These are phyloP conservation scores for Draba incana DNA, from an alignment of 345 rosid genomes.

Conservation along the genomic window DNA sequence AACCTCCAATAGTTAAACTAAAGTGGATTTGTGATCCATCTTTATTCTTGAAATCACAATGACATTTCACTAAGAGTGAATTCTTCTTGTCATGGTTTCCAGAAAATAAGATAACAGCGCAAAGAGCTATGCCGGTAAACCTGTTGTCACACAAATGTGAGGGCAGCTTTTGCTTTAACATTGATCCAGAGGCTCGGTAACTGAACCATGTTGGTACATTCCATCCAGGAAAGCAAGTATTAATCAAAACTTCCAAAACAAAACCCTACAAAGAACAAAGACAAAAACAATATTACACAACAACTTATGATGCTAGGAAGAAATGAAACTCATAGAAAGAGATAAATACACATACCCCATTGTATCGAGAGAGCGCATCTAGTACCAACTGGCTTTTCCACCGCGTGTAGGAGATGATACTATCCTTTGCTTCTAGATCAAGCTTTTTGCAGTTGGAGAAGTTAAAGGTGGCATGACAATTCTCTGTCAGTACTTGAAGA, in stretches of 20 bases:
- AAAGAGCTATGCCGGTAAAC: constrained; percentile 8
- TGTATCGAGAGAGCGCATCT: not conserved
- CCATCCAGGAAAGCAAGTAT: constrained; percentile 17
- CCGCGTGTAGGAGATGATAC: not conserved
- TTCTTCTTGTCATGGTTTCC: not conserved
- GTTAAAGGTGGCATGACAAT: constrained; percentile 2
- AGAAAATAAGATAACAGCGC: constrained; percentile 19
- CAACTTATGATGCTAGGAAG: not conserved
- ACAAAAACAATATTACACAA: not conserved
- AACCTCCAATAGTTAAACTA: not conserved
- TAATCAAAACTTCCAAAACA: not conserved
- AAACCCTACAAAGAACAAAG: not conserved
- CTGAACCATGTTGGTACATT: constrained; percentile 11
- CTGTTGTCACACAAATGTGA: not conserved
- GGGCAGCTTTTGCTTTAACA: not conserved
- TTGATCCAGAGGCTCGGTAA: not conserved
- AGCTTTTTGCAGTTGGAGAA: constrained; percentile 11
- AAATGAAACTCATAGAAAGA: not conserved
- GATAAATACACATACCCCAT: not conserved
- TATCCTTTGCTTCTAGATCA: constrained; percentile 7
- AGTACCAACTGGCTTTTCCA: not conserved
- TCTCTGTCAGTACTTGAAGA: not conserved
- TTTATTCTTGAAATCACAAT: not conserved
- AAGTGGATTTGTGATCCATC: not conserved
- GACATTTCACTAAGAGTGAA: not conserved